Evolutionary conservation across 1,284 basidiomycete species (phyloP).

Genomic region (Irpex sp.): DNA sequence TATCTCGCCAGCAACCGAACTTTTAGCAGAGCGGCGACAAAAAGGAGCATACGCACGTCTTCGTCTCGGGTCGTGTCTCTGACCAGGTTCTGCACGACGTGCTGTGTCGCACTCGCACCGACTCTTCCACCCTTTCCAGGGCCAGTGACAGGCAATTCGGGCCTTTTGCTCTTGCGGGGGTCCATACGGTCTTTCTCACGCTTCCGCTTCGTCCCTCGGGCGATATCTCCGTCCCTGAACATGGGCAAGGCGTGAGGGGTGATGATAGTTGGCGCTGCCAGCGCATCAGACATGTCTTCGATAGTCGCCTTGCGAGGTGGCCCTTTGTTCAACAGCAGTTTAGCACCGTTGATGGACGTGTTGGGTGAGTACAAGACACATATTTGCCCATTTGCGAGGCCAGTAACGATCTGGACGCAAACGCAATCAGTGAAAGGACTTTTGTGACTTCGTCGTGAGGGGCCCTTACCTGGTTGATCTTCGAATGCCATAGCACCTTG

Average conservation of each 20-base stretch:
- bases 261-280: conserved; percentile 78
- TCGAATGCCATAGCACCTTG: conserved; percentile 89
- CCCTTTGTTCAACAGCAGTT: conserved; percentile 77
- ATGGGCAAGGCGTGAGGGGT: conserved; percentile 87
- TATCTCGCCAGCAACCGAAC: conserved; percentile 1
- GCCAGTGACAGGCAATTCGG: conserved; percentile 87
- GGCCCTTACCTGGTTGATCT: conserved; percentile 84
- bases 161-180: conserved; percentile 84
- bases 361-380: conserved; percentile 87
- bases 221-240: conserved; percentile 79
- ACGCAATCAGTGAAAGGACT: conserved; percentile 2
- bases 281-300: conserved; percentile 80
- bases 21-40: conserved; percentile 4
- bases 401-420: conserved; percentile 66
- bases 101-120: conserved; percentile 91
- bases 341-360: conserved; percentile 87
- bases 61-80: conserved; percentile 84
- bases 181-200: conserved; percentile 85
- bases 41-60: conserved; percentile 67
- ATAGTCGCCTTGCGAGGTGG: conserved; percentile 67
- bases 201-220: conserved; percentile 74
- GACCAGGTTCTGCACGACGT: conserved; percentile 90
- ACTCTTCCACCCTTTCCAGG: conserved; percentile 91
- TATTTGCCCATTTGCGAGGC: conserved; percentile 84
- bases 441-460: conserved; percentile 1